Evolutionary conservation across 306 rosid species (phyloP).

Genomic region (Comarum palustre): DNA sequence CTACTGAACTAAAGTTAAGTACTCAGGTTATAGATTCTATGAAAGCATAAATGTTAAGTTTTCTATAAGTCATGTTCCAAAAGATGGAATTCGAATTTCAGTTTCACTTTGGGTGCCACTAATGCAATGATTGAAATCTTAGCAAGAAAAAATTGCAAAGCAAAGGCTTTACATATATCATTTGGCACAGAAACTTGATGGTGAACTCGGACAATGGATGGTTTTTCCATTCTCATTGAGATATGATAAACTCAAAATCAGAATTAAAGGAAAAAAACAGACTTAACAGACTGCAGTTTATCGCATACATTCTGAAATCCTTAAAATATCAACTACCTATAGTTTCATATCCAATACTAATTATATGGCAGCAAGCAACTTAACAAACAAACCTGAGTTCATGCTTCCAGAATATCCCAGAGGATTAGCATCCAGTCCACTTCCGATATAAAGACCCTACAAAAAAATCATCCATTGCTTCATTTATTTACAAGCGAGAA

Average conservation of each 20-base stretch:
- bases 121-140: not conserved
- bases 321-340: not conserved
- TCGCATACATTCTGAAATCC: not conserved
- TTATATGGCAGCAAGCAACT: conserved; percentile 15
- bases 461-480: conserved; percentile 26
- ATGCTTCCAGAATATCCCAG: conserved; percentile 51
- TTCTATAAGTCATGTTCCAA: not conserved
- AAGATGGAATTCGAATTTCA: not conserved
- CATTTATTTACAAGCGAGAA: conserved; percentile 23
- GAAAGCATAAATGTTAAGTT: not conserved
- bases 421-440: conserved; percentile 48
- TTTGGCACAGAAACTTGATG: not conserved
- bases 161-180: not conserved
- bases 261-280: not conserved
- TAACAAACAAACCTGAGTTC: conserved; percentile 60
- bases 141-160: not conserved
- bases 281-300: not conserved
- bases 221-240: not conserved
- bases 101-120: not conserved
- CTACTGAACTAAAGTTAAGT: not conserved
- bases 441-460: conserved; percentile 65
- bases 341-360: not conserved
- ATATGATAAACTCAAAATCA: not conserved
- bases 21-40: not conserved
- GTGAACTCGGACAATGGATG: not conserved